These are phyloP conservation scores for Nannochloropsis salina DNA, from an alignment of 108 stramenopile genomes.

Conservation along the genomic window DNA sequence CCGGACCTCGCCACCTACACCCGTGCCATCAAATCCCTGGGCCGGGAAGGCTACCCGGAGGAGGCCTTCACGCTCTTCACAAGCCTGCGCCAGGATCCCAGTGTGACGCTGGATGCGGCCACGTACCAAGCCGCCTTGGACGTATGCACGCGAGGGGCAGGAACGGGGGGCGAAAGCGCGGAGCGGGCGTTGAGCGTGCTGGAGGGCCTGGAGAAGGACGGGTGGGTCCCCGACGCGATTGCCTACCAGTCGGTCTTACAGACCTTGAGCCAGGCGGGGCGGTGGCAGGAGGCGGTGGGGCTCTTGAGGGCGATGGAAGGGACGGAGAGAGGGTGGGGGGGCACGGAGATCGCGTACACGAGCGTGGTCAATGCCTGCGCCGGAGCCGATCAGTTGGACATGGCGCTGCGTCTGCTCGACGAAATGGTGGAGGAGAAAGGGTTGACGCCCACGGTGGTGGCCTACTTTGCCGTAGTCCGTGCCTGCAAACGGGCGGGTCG, in stretches of 20 bases:
- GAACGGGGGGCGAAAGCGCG: not conserved
- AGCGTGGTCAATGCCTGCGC: constrained; percentile 23
- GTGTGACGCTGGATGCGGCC: not conserved
- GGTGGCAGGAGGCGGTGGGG: constrained; percentile 22
- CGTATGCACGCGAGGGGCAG: not conserved
- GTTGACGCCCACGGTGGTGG: not conserved
- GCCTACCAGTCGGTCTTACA: constrained; percentile 24
- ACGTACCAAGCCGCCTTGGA: constrained; percentile 6
- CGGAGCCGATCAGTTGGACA: not conserved
- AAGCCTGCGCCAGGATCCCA: not conserved
- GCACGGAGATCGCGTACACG: constrained; percentile 24
- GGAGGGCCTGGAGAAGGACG: constrained; percentile 18
- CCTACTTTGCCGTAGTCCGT: constrained; percentile 20
- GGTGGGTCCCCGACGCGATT: constrained; percentile 25
- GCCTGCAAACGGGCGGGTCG: constrained; percentile 22
- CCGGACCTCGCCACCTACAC: constrained; percentile 30
- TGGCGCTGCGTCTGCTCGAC: constrained; percentile 13
- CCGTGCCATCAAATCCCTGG: constrained; percentile 22
- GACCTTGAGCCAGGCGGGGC: constrained; percentile 22
- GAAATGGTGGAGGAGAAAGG: constrained; percentile 20
- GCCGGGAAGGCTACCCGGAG: not conserved
- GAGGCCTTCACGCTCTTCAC: not conserved
- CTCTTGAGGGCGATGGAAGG: constrained; percentile 33
- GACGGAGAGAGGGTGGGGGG: not conserved
- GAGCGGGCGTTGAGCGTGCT: constrained; percentile 20